Conservation (phyloP, 1,284 basidiomycete species). For the Moniliophthora roreri region DNA sequence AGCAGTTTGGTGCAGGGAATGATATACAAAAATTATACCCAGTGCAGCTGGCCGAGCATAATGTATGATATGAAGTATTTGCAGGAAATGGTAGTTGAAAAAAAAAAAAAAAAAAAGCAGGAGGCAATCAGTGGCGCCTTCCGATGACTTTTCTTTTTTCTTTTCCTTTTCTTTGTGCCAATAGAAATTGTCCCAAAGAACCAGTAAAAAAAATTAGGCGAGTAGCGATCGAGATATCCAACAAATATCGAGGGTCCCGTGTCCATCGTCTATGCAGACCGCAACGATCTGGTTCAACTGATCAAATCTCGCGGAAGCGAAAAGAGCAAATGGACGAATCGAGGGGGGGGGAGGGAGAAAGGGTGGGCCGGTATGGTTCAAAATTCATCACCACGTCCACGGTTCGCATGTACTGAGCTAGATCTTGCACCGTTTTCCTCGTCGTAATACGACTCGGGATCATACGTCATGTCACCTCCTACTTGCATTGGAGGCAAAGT, state of each 20-base stretch:
- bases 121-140: not conserved
- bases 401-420: conserved; percentile 37
- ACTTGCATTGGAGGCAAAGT: conserved; percentile 11
- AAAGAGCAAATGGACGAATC: not conserved
- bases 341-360: not conserved
- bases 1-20: not conserved
- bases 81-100: not conserved
- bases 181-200: too few species aligned
- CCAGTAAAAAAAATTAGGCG: too few species aligned
- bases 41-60: not conserved
- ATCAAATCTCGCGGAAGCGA: too few species aligned
- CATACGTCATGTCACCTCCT: conserved; percentile 11
- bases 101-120: not conserved
- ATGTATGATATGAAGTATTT: not conserved
- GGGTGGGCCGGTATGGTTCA: conserved; percentile 14
- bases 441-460: conserved; percentile 29
- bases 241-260: too few species aligned
- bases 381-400: conserved; percentile 35
- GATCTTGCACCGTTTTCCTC: conserved; percentile 34
- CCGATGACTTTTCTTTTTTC: too few species aligned
- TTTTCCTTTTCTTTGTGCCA: too few species aligned
- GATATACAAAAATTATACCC: not conserved
- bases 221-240: too few species aligned
- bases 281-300: too few species aligned
- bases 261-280: too few species aligned